phyloP scores from a whole-genome alignment of 768 basidiomycete genomes.

The Boletus reticuloceps region DNA sequence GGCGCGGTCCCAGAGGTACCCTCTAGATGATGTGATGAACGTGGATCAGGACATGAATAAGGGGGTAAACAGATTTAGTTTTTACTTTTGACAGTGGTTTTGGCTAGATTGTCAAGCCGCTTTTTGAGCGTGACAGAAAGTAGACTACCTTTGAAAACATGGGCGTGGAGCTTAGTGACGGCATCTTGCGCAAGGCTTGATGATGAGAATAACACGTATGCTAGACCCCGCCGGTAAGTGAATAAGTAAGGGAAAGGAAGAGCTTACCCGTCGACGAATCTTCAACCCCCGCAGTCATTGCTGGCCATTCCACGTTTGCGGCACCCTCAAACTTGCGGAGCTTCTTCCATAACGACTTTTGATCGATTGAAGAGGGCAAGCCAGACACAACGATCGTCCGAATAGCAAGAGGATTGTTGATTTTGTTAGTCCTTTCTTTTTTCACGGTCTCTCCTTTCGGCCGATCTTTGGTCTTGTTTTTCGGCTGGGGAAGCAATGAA shows the following conservation, averaged over 20 bases:
- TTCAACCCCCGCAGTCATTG: constrained; percentile 43
- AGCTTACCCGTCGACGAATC: constrained; percentile 51
- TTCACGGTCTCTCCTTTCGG: constrained; percentile 27
- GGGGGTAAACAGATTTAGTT: background rate
- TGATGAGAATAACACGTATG: constrained; percentile 70
- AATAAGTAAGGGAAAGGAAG: background rate
- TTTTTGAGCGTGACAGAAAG: constrained; percentile 90
- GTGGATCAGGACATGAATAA: background rate
- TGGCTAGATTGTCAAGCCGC: constrained; percentile 66
- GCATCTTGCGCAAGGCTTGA: constrained; percentile 69
- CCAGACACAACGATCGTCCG: constrained; percentile 79
- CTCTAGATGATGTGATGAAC: constrained; percentile 5
- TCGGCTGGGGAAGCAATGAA: constrained; percentile 35
- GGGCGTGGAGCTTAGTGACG: constrained; percentile 81
- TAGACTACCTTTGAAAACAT: constrained; percentile 85
- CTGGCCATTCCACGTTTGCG: constrained; percentile 72
- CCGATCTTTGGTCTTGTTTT: constrained; percentile 37
- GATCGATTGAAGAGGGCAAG: constrained; percentile 58
- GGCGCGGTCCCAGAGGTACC: constrained; percentile 46
- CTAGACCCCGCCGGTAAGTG: constrained; percentile 33
- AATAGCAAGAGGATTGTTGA: constrained; percentile 77
- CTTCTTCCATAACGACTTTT: constrained; percentile 80
- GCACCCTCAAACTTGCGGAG: constrained; percentile 77
- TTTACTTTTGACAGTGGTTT: constrained; percentile 36
- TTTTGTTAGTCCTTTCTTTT: constrained; percentile 40